These are phyloP conservation scores for Oenanthe javanica DNA, from an alignment of 140 eudicot species.

Conservation along the genomic window DNA sequence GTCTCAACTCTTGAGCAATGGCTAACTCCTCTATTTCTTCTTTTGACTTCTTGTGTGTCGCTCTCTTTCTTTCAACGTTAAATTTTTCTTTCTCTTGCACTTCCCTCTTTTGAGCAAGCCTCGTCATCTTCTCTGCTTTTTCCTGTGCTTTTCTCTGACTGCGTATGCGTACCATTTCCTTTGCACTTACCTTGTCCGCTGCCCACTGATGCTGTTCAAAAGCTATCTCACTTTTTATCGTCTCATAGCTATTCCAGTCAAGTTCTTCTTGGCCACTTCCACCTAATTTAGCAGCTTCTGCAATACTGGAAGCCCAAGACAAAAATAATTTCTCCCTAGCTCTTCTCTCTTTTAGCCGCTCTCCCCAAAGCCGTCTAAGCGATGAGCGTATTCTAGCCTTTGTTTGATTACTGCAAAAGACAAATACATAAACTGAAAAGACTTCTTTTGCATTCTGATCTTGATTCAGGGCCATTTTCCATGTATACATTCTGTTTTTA, in stretches of 20 bases:
- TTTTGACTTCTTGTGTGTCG: slow-evolving; percentile 29
- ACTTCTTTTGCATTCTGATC: neutral
- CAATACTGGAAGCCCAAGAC: slow-evolving; percentile 70
- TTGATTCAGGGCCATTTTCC: neutral
- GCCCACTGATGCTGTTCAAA: slow-evolving; percentile 37
- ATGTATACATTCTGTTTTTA: neutral
- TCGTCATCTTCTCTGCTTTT: slow-evolving; percentile 42
- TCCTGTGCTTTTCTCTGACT: slow-evolving; percentile 44
- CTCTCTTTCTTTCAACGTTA: slow-evolving; percentile 29
- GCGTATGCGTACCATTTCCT: slow-evolving; percentile 42
- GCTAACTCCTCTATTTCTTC: slow-evolving; percentile 57
- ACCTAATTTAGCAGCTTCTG: slow-evolving; percentile 79
- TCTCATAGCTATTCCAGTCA: slow-evolving; percentile 82
- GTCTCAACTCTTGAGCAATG: slow-evolving; percentile 43
- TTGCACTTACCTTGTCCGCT: slow-evolving; percentile 60
- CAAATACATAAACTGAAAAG: neutral
- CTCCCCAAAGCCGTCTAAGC: slow-evolving; percentile 56
- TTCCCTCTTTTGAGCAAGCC: slow-evolving; percentile 30
- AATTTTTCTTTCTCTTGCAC: slow-evolving; percentile 32
- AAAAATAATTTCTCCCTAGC: slow-evolving; percentile 42
- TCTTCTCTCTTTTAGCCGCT: slow-evolving; percentile 59
- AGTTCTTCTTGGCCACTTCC: slow-evolving; percentile 52
- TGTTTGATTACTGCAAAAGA: slow-evolving; percentile 51
- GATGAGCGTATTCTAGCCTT: slow-evolving; percentile 62
- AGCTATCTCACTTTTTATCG: slow-evolving; percentile 45